A percentile compares a stretch with the other conserved stretches of the same genome.
These are phyloP conservation scores for Syzygium aqueum DNA, from an alignment of 345 rosid genomes.

Conservation along the genomic window DNA sequence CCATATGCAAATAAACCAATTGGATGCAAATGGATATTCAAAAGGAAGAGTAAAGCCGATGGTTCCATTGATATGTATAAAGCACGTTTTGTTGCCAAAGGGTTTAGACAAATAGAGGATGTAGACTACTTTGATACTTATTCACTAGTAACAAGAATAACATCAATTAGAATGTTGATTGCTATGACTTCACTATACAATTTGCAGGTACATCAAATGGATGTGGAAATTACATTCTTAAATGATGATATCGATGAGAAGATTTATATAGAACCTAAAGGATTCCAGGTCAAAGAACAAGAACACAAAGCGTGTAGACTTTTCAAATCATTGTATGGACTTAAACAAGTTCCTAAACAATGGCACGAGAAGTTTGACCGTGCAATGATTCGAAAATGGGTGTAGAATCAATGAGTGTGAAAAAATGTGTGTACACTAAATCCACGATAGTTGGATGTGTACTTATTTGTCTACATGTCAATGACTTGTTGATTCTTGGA, in stretches of 20 bases:
- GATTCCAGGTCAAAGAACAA: not conserved
- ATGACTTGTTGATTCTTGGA: not conserved
- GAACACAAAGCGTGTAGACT: not conserved
- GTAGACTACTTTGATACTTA: not conserved
- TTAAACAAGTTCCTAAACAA: not conserved
- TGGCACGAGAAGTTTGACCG: not conserved
- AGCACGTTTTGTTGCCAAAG: not conserved
- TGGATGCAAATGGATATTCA: not conserved
- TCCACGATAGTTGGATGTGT: not conserved
- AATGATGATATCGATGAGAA: not conserved
- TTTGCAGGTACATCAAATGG: fast-evolving
- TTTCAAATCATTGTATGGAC: not conserved
- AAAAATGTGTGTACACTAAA: not conserved
- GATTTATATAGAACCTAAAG: not conserved
- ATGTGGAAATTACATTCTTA: not conserved
- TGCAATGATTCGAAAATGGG: not conserved
- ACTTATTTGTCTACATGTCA: not conserved
- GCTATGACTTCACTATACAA: not conserved
- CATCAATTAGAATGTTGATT: not conserved
- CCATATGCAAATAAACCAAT: not conserved
- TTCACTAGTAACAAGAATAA: not conserved
- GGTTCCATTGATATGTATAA: not conserved
- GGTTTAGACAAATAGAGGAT: not conserved
- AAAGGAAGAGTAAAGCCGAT: not conserved
- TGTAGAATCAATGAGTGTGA: not conserved